Percentiles rank a stretch among this genome's conserved stretches.
phyloP scores from a whole-genome alignment of 1,284 basidiomycete species.

The Cutaneotrichosporon cavernicola region DNA sequence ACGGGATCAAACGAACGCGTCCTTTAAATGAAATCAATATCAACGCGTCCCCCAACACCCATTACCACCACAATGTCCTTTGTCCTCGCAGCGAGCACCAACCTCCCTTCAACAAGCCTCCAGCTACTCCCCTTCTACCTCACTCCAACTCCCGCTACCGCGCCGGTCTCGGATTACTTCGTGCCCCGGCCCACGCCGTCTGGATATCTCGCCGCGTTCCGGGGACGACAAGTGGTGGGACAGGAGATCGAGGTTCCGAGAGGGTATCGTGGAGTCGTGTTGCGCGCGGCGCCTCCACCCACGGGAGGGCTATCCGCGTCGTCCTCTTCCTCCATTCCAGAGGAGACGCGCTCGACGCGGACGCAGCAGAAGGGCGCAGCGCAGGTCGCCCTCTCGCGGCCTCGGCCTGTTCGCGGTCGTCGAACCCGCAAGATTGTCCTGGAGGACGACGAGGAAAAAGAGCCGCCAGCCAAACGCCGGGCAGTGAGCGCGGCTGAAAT shows the following conservation, averaged over 20 bases:
- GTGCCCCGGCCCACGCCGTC: conserved; percentile 34
- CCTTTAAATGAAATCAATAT: not conserved
- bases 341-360: not conserved
- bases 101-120: conserved; percentile 20
- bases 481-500: not conserved
- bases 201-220: conserved; percentile 36
- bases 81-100: conserved; percentile 13
- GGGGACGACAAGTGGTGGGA: conserved; percentile 41
- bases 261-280: conserved; percentile 39
- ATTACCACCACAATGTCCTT: conserved; percentile 15
- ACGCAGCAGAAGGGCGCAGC: conserved; percentile 35
- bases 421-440: conserved; percentile 24
- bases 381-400: conserved; percentile 40
- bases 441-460: conserved; percentile 40
- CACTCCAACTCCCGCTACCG: conserved; percentile 22
- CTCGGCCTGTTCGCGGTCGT: conserved; percentile 20
- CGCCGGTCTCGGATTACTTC: conserved; percentile 35
- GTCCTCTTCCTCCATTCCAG: conserved; percentile 5
- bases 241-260: conserved; percentile 37
- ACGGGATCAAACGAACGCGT: not conserved
- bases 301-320: conserved; percentile 11
- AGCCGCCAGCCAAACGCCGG: conserved; percentile 8
- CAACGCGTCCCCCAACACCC: not conserved
- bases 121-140: conserved; percentile 48
- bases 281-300: conserved; percentile 18